These are phyloP conservation scores for Beauveria sp. DNA, from an alignment of 2,329 filamentous ascomycete genomes.

Conservation along the genomic window DNA sequence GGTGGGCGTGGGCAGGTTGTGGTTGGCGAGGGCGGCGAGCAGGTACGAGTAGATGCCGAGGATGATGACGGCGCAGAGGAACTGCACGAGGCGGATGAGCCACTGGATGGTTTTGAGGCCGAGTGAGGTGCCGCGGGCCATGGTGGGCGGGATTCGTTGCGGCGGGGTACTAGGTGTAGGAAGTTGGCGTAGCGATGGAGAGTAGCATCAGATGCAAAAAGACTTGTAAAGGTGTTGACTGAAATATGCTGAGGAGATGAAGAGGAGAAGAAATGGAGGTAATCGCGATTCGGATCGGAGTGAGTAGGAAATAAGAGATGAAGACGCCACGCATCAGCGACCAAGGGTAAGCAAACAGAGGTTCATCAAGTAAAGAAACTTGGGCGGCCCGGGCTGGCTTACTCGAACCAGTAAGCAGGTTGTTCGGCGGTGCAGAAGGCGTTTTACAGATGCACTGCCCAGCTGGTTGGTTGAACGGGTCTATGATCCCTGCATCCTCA, in stretches of 20 bases:
- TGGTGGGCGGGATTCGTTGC: not conserved
- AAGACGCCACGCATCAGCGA: not conserved
- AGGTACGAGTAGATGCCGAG: constrained; percentile 81
- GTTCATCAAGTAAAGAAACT: not conserved
- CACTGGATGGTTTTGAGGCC: constrained; percentile 63
- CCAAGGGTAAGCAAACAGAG: not conserved
- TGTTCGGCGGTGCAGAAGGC: not conserved
- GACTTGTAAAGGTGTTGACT: not conserved
- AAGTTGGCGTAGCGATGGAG: not conserved
- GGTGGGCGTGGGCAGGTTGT: constrained; percentile 53
- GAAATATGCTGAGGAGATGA: not conserved
- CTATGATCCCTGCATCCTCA: not conserved
- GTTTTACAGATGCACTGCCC: not conserved
- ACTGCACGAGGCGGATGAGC: constrained; percentile 64
- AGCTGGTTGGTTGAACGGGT: not conserved
- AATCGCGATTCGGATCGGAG: not conserved
- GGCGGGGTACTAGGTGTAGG: too few relatives aligned
- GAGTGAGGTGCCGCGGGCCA: constrained; percentile 21
- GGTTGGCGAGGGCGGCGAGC: constrained; percentile 62
- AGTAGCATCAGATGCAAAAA: not conserved
- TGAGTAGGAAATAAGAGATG: not conserved
- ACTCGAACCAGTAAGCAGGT: constrained; percentile 6
- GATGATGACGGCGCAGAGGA: constrained; percentile 64
- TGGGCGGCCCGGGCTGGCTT: not conserved
- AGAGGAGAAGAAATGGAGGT: not conserved